Evolutionary conservation across 495 filamentous ascomycete species (phyloP), one percentile per base, ranked within the genome.

Genomic region (Lophiotrema nucula): DNA sequence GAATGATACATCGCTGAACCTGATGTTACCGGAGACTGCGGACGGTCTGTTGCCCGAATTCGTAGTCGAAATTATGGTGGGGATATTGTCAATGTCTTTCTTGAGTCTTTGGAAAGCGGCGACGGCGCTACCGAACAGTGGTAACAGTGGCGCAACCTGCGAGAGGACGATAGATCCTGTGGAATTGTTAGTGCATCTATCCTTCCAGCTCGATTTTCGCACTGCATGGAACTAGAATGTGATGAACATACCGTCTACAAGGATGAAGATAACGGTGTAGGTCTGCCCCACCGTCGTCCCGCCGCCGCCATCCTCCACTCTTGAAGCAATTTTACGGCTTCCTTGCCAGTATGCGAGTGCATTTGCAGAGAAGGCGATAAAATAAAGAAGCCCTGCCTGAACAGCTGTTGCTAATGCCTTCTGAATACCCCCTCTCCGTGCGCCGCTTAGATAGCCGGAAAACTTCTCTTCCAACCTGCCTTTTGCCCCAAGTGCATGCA

Each of bases 281-380:
- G 77, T 78, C 41, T 81, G 72, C 38, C 85, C 84, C 16, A 84
- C 78, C 11, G 78, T 79, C 26, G 70, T 65, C 4, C 66, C 69
- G 0, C 48, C 57, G 25, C 63, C 39, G 15, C 66, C 65, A 4
- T 66, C 68, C 5, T 70, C 70, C 23, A 80, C 73, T 10, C 75
- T 72, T 48, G 76, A 65, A 18, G 79, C 80, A 47, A 86, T 77
- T 15, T 73, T 72, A 33, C 68, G 69, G 56, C 78, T 80, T 16
- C 83, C 85, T 61, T 87, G 79, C 82, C 82, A 88, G 55, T 85
- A 87, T 1, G 84, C 84, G 16, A 88, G 69, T 35, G 79, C 84
- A 62, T 85, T 85, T 2, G 81, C 84, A 13, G 79, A 74, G 58
- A 82, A 86, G 6, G 81, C 81, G 52, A 86, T 78, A 54, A 88